These are phyloP conservation scores for Exophiala viscosa DNA, from an alignment of 2,329 filamentous ascomycete species.

Conservation along the genomic window DNA sequence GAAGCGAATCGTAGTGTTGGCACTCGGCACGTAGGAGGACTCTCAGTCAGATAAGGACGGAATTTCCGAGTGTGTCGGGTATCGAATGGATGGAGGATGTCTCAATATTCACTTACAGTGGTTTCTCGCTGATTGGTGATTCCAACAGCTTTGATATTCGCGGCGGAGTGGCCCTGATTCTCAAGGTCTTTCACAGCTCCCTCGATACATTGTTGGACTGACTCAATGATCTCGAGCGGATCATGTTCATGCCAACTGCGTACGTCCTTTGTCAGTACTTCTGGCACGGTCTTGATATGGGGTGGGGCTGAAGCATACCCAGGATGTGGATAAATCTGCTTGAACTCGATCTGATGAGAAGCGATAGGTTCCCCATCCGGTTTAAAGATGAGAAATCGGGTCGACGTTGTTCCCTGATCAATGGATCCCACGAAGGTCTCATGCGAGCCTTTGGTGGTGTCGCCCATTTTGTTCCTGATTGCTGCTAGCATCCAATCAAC, in stretches of 20 bases:
- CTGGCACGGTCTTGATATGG: background rate
- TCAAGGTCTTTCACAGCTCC: conserved; percentile 68
- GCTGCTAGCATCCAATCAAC: conserved; percentile 34
- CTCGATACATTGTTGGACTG: conserved; percentile 76
- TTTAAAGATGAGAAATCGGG: conserved; percentile 87
- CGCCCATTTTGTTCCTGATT: conserved; percentile 12
- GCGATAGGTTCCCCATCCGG: conserved; percentile 71
- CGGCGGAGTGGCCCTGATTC: conserved; percentile 62
- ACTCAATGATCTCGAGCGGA: conserved; percentile 68
- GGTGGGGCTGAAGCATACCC: conserved; percentile 54
- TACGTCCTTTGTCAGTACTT: conserved; percentile 14
- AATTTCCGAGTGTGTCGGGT: background rate
- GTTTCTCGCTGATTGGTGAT: conserved; percentile 92
- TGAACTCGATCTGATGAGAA: conserved; percentile 81
- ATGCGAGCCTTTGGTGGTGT: conserved; percentile 23
- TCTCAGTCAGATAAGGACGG: too few species aligned
- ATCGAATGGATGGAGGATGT: background rate
- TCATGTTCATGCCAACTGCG: conserved; percentile 85
- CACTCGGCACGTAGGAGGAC: too few species aligned
- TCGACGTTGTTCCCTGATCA: conserved; percentile 86
- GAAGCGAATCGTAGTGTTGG: too few species aligned
- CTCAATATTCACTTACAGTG: conserved; percentile 40
- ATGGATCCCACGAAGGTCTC: conserved; percentile 78
- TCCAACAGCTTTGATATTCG: conserved; percentile 70
- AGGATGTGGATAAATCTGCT: conserved; percentile 76